phyloP scores from a whole-genome alignment of 495 filamentous ascomycete genomes.

The Podospora comata region DNA sequence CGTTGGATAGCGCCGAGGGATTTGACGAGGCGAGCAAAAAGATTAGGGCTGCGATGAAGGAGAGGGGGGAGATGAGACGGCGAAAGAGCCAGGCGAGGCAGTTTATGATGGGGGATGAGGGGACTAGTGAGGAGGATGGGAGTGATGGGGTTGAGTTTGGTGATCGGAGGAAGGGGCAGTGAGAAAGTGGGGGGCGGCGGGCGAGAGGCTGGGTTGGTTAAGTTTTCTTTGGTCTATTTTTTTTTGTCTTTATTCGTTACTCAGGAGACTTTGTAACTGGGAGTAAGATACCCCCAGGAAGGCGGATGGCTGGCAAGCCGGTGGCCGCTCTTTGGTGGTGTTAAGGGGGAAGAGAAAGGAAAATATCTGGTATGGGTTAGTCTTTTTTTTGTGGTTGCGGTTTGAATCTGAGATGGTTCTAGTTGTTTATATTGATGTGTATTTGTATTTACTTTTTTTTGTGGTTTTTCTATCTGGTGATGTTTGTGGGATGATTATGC shows the following conservation, averaged over 20 bases:
- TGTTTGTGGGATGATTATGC: background rate
- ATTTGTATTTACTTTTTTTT: background rate
- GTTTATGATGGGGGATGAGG: slow-evolving; percentile 40
- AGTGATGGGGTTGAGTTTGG: slow-evolving; percentile 29
- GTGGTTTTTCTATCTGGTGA: background rate
- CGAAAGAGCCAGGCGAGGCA: slow-evolving; percentile 59
- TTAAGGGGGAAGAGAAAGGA: background rate
- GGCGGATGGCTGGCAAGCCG: too few species aligned
- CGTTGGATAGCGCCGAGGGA: slow-evolving; percentile 64
- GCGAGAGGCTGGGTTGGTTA: background rate
- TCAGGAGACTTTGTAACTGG: too few species aligned
- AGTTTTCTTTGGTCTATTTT: background rate
- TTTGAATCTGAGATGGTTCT: background rate
- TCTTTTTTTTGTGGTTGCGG: background rate
- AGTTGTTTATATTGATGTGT: background rate
- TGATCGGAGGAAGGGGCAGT: slow-evolving; percentile 29
- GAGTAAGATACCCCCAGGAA: too few species aligned
- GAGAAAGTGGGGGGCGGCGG: background rate
- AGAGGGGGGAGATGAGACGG: slow-evolving; percentile 70
- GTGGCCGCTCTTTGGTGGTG: background rate
- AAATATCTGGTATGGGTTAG: background rate
- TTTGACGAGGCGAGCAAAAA: slow-evolving; percentile 80
- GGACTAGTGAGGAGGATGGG: slow-evolving; percentile 23
- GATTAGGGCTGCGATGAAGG: slow-evolving; percentile 84
- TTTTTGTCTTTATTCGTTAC: background rate